Evolutionary conservation across 2,329 filamentous ascomycete genomes (phyloP).

Genomic region (Endoconidiophora laricicola): DNA sequence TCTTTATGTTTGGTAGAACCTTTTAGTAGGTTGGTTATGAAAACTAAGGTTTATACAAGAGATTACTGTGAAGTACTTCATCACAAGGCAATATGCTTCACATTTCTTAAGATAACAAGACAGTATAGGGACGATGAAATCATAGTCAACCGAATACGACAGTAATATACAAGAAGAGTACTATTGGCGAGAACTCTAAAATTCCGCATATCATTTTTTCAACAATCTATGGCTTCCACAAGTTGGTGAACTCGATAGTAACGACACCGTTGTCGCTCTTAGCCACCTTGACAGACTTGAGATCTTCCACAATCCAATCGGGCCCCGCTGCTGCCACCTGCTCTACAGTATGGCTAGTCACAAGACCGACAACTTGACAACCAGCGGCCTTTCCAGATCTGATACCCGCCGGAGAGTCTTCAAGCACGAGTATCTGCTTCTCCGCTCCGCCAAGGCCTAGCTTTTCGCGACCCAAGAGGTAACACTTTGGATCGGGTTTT

Average conservation of each 20-base stretch:
- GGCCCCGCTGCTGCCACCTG: slow-evolving; percentile 61
- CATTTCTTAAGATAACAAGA: no score
- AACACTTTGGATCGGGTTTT: slow-evolving; percentile 65
- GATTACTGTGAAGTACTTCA: no score
- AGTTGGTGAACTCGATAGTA: slow-evolving; percentile 51
- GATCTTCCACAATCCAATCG: slow-evolving; percentile 72
- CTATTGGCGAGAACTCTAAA: no score
- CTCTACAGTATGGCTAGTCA: slow-evolving; percentile 63
- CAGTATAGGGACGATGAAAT: no score
- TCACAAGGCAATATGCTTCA: no score
- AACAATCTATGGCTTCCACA: slow-evolving; percentile 23
- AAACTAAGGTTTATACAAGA: no score
- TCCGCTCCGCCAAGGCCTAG: slow-evolving; percentile 34
- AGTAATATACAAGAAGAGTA: no score
- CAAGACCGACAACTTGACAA: slow-evolving; percentile 68
- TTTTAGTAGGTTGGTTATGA: no score
- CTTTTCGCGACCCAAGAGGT: slow-evolving; percentile 47
- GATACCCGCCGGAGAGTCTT: slow-evolving; percentile 81
- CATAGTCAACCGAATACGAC: no score
- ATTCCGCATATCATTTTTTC: no score
- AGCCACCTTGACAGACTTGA: slow-evolving; percentile 54
- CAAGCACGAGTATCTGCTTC: slow-evolving; percentile 54
- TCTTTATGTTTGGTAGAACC: no score
- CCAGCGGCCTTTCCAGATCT: slow-evolving; percentile 69
- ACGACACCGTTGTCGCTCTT: slow-evolving; percentile 39